phyloP scores from a whole-genome alignment of 2,329 filamentous ascomycete genomes.

The Capronia coronata region DNA sequence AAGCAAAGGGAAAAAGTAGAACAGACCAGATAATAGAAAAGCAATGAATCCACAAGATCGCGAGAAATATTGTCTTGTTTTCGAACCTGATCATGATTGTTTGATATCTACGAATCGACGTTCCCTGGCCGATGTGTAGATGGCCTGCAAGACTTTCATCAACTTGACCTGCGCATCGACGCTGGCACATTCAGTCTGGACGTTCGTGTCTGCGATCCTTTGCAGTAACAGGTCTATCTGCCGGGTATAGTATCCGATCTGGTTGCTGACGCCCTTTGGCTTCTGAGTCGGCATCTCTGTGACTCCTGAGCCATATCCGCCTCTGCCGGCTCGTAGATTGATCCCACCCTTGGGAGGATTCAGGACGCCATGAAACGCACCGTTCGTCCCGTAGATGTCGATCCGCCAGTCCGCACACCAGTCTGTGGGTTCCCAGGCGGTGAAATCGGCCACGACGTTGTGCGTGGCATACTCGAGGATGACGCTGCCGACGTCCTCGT shows the following conservation, averaged over 20 bases:
- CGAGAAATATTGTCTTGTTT: too few species aligned
- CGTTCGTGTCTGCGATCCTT: not conserved
- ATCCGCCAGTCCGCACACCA: conserved; percentile 5
- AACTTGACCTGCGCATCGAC: conserved; percentile 1
- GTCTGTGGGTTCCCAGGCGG: conserved; percentile 5
- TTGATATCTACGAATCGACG: conserved; percentile 1
- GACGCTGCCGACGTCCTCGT: conserved; percentile 5
- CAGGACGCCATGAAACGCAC: conserved; percentile 1
- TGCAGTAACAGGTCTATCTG: conserved; percentile 4
- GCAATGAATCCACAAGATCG: too few species aligned
- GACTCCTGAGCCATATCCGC: not conserved
- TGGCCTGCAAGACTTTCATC: conserved; percentile 3
- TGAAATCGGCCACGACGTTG: conserved; percentile 5
- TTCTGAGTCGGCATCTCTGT: conserved; percentile 3
- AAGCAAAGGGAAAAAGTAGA: too few species aligned
- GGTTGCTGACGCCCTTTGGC: not conserved
- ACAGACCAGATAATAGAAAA: too few species aligned
- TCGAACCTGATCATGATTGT: too few species aligned
- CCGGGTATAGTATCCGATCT: not conserved
- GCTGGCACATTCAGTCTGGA: not conserved
- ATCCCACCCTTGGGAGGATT: conserved; percentile 3
- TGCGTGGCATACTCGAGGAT: conserved; percentile 3
- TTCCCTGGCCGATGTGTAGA: conserved; percentile 4
- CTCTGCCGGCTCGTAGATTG: not conserved
- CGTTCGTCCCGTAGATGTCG: conserved; percentile 4